Evolutionary conservation across 257 asterid genomes (phyloP), one percentile per base, ranked within the genome.

Genomic region (Scutellaria galericulata): DNA sequence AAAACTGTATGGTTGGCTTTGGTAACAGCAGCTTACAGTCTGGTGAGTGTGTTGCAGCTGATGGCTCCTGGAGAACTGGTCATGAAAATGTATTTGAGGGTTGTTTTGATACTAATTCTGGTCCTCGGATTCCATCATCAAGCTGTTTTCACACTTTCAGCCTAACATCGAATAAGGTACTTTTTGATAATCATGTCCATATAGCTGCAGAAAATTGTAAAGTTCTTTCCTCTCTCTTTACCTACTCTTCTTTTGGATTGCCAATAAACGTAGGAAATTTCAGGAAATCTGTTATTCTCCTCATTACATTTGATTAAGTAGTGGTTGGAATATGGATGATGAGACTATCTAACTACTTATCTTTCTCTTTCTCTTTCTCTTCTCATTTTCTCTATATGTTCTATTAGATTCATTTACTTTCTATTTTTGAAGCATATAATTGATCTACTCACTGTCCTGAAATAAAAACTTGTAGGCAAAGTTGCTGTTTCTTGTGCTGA

Each of bases 91-190:
- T 74, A 24, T 75, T 84, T 78, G 90, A 80, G 37, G 80, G 77
- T 50, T 75, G 79, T 84, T 81, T 84, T 71, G 74, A 80, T 73
- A 68, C 75, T 76, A 63, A 78, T 75, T 71, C 84, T 66, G 66
- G 67, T 61, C 78, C 83, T 7, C 82, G 76, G 68, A 79, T 75
- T 52, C 85, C 80, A 51, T 61, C 92, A 44, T 71, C 96, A 65
- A 84, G 77, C 51, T 82, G 70, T 82, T 88, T 86, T 72, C 82
- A 59, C 70, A 64, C 79, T 72, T 85, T 79, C 9, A 86, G 81
- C 76, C 81, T 85, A 44, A 71, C 84, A 70, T 80, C 90, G 45
- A 81, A 84, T 75, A 85, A 88, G 96, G 97, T 92, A 83, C 58
- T 57, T 59, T 9, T 20, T 14, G 8, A 14, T 12, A 14, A 15